Conservation (phyloP, 140 eudicot species). For the Anethum foeniculum region DNA sequence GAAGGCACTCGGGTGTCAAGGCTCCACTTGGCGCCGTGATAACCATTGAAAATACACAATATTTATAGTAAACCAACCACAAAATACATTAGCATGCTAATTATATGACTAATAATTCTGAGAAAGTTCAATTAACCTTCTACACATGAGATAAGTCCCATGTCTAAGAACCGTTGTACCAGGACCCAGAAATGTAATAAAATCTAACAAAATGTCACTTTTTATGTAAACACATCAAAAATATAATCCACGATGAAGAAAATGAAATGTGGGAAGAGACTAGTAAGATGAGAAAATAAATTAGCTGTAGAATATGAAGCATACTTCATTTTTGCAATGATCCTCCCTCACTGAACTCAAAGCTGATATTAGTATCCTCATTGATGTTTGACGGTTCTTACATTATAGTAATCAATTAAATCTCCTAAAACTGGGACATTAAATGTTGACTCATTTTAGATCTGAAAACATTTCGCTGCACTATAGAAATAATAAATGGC, state of each 20-base stretch:
- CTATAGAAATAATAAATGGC: neutral
- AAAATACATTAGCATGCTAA: neutral
- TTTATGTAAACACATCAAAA: neutral
- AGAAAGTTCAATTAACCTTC: neutral
- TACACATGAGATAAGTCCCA: neutral
- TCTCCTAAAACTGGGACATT: neutral
- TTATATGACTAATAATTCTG: neutral
- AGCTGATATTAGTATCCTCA: neutral
- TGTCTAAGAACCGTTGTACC: neutral
- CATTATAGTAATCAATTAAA: neutral
- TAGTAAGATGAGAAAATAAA: neutral
- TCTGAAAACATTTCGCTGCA: neutral
- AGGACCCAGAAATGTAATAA: neutral
- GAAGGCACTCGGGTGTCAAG: too few relatives aligned
- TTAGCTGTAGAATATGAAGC: neutral
- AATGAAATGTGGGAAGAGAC: too few relatives aligned
- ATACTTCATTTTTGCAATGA: neutral
- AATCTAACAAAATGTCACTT: neutral
- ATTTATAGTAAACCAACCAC: neutral
- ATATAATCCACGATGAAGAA: neutral
- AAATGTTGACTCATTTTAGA: neutral
- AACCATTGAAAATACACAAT: neutral
- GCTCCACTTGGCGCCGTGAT: too few relatives aligned
- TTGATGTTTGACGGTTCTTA: neutral
- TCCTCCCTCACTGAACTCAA: neutral